phyloP scores from a whole-genome alignment of 257 asterid genomes.

The Gentiana dahurica region DNA sequence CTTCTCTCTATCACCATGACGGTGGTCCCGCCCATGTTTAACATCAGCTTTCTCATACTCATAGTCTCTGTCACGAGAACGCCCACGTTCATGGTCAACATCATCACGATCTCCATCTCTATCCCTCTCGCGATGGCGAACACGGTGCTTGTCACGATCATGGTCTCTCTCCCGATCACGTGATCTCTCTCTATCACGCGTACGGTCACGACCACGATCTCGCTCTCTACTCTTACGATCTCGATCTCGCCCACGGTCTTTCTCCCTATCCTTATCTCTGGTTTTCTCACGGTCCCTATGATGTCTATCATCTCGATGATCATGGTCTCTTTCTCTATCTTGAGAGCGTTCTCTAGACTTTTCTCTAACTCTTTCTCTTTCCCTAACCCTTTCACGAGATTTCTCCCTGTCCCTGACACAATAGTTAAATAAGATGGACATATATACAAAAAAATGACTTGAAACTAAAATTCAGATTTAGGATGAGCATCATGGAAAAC shows the following conservation, averaged over 20 bases:
- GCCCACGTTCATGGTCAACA: conserved; percentile 23
- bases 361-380: conserved; percentile 56
- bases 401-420: conserved; percentile 67
- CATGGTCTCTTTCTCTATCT: conserved; percentile 75
- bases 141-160: conserved; percentile 20
- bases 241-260: conserved; percentile 44
- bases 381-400: conserved; percentile 73
- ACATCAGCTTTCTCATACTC: conserved; percentile 21
- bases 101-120: conserved; percentile 26
- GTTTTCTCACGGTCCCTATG: conserved; percentile 83
- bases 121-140: conserved; percentile 16
- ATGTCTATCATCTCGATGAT: conserved; percentile 73
- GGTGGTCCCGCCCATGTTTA: conserved; percentile 32
- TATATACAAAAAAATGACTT: not conserved
- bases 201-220: conserved; percentile 37
- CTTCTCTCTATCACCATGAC: conserved; percentile 39
- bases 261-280: conserved; percentile 54
- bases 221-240: conserved; percentile 51
- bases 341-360: conserved; percentile 72
- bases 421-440: not conserved
- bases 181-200: conserved; percentile 15
- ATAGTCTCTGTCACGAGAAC: conserved; percentile 24
- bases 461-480: no score
- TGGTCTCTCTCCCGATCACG: conserved; percentile 38
- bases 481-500: no score